Evolutionary conservation across 495 filamentous ascomycete genomes (phyloP).

Genomic region (Tuber microsphaerosporum): DNA sequence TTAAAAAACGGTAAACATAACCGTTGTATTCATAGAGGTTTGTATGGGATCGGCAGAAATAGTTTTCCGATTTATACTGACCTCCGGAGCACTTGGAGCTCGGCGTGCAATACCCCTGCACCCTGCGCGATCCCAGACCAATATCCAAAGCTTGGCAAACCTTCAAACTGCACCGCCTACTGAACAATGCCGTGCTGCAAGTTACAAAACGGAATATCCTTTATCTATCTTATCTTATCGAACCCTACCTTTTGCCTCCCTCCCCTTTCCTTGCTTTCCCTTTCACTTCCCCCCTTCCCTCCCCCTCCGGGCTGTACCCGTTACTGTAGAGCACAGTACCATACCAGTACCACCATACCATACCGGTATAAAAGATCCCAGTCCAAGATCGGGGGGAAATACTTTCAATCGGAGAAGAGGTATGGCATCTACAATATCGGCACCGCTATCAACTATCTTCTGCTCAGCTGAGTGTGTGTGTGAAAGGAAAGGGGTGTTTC

Average conservation of each 20-base stretch:
- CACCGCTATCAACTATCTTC: too few species aligned
- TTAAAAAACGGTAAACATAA: too few species aligned
- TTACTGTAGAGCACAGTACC: not conserved
- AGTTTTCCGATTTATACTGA: too few species aligned
- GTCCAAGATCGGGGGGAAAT: not conserved
- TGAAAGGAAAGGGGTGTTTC: not conserved
- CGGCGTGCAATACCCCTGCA: too few species aligned
- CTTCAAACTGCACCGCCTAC: not conserved
- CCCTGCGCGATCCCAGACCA: not conserved
- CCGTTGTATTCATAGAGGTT: too few species aligned
- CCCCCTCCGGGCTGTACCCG: not conserved
- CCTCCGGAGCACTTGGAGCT: too few species aligned
- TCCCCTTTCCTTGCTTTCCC: not conserved
- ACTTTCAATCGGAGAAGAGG: not conserved
- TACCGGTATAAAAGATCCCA: conserved; percentile 4
- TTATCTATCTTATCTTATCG: not conserved
- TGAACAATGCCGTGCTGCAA: not conserved
- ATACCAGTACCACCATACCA: not conserved
- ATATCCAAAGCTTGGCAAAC: not conserved
- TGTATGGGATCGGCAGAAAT: too few species aligned
- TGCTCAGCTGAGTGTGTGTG: not conserved
- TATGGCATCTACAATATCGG: conserved; percentile 1
- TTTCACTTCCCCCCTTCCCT: not conserved
- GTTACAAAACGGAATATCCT: not conserved
- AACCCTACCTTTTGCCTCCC: not conserved